These are phyloP conservation scores for Kregervanrija pseudodelftensis DNA, from an alignment of 805 yeast genomes.

Conservation along the genomic window DNA sequence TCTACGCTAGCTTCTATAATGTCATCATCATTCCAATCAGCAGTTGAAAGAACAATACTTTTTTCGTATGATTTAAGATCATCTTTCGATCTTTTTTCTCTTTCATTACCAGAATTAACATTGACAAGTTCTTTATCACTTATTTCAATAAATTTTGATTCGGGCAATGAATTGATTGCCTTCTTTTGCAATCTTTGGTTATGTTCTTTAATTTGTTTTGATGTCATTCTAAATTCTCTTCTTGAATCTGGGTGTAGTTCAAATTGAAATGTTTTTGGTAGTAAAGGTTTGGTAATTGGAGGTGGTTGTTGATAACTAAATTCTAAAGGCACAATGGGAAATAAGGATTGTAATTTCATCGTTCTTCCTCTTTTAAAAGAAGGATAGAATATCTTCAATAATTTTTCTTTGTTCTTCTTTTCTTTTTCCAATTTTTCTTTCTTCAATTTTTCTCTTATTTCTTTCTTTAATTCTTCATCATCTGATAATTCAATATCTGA, in stretches of 20 bases:
- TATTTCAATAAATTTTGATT: constrained; percentile 21
- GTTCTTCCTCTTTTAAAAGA: constrained; percentile 48
- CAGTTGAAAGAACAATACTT: constrained; percentile 58
- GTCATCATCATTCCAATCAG: constrained; percentile 70
- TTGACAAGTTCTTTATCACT: constrained; percentile 22
- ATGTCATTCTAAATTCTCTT: constrained; percentile 37
- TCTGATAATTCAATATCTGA: constrained; percentile 19
- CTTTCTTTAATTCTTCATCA: constrained; percentile 15
- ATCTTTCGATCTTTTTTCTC: constrained; percentile 14
- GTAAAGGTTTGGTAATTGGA: constrained; percentile 34
- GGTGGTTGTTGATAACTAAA: constrained; percentile 48
- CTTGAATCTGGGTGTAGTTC: constrained; percentile 61
- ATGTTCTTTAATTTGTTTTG: constrained; percentile 14
- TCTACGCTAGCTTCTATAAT: constrained; percentile 45
- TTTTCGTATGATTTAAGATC: constrained; percentile 32
- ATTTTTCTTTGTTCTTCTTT: constrained; percentile 25
- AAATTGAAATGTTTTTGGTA: constrained; percentile 52
- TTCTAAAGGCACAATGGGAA: constrained; percentile 50
- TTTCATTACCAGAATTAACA: constrained; percentile 11
- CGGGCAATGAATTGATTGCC: constrained; percentile 8
- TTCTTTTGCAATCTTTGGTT: constrained; percentile 5
- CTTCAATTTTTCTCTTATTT: constrained; percentile 1
- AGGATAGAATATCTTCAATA: constrained; percentile 52
- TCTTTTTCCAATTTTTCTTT: constrained; percentile 21
- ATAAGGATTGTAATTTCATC: constrained; percentile 58